phyloP scores from a whole-genome alignment of 2,329 filamentous ascomycete species.

The Aspergillus ibericus region DNA sequence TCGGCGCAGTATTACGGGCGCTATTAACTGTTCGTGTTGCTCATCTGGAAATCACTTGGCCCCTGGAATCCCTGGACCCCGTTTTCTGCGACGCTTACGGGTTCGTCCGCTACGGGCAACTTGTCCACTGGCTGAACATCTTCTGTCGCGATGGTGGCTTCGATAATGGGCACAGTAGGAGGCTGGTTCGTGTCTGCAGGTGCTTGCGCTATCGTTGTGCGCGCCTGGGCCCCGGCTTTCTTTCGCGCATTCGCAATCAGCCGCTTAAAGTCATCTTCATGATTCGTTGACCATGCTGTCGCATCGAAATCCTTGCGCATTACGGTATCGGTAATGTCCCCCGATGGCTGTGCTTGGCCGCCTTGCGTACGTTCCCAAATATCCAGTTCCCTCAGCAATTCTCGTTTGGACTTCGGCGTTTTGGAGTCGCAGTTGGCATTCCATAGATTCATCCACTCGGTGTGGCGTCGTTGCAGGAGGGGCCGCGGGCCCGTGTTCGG shows the following conservation, averaged over 20 bases:
- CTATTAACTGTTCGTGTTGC: slow-evolving; percentile 6
- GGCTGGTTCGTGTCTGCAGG: slow-evolving; percentile 7
- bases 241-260: slow-evolving; percentile 74
- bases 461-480: slow-evolving; percentile 76
- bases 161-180: slow-evolving; percentile 1
- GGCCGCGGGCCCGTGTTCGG: slow-evolving; percentile 66
- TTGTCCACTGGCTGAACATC: not conserved
- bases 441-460: slow-evolving; percentile 92
- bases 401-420: slow-evolving; percentile 66
- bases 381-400: slow-evolving; percentile 77
- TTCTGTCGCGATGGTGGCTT: slow-evolving; percentile 1
- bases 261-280: slow-evolving; percentile 73
- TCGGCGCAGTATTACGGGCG: not conserved
- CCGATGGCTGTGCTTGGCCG: slow-evolving; percentile 47
- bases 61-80: slow-evolving; percentile 6
- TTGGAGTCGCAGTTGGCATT: slow-evolving; percentile 94
- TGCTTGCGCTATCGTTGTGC: slow-evolving; percentile 28
- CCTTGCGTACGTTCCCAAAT: slow-evolving; percentile 85
- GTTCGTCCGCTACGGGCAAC: slow-evolving; percentile 3
- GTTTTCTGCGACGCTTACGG: slow-evolving; percentile 4
- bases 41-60: slow-evolving; percentile 10
- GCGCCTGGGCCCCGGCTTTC: slow-evolving; percentile 41
- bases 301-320: slow-evolving; percentile 89
- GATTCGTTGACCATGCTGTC: slow-evolving; percentile 69
- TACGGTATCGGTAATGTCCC: slow-evolving; percentile 48